Base-by-base conservation (phyloP, 257 asterid species). In the Nemophila menziesii region DNA sequence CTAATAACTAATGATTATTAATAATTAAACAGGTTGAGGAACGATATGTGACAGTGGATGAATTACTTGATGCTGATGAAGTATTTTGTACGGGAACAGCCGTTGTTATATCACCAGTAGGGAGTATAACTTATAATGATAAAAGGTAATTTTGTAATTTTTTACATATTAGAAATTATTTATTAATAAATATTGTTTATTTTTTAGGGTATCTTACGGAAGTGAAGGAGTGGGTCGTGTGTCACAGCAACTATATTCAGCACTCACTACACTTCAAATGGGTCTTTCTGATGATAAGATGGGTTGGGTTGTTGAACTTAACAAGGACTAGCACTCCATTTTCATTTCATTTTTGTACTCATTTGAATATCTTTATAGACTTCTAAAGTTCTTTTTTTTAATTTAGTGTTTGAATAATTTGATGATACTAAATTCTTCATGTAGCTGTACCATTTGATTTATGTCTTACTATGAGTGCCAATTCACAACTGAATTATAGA, bases 61-160 rank as follows among this genome's bases (percentile, higher is more conserved):
- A 90, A 61, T 51, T 90, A 72, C 94, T 90, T 15, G 86, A 77
- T 59, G 99, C 96, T 23, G 99, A 90, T 63, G 96, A 90, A 64
- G 92, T 90, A 26, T 90, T 90, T 58, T 90, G 99, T 64, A 85
- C 96, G 0, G 96, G 94, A 59, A 90, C 96, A 8, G 96, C 99
- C 2, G 94, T 85, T 26, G 99, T 85, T 43, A 70, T 85, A 22
- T 81, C 96, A 14, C 99, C 99, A 27, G 99, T 90, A 4, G 94
- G 94, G 55, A 85, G 96, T 73, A 61, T 89, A 36, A 84, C 98
- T 17, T 71, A 80, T 62, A 70, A 40, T n/a, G 70, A 68, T 46
- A 71, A 71, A 71, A 74, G 93, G 99, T 83, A 60, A 55, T 33
- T 26, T 22, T 14, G 1, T 38, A 16, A 26, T 29, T 7, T 13